Percentiles rank a stretch among this genome's conserved stretches.
These are phyloP conservation scores for Rhododendron ovatum DNA, from an alignment of 148 eudicot genomes.

Conservation along the genomic window DNA sequence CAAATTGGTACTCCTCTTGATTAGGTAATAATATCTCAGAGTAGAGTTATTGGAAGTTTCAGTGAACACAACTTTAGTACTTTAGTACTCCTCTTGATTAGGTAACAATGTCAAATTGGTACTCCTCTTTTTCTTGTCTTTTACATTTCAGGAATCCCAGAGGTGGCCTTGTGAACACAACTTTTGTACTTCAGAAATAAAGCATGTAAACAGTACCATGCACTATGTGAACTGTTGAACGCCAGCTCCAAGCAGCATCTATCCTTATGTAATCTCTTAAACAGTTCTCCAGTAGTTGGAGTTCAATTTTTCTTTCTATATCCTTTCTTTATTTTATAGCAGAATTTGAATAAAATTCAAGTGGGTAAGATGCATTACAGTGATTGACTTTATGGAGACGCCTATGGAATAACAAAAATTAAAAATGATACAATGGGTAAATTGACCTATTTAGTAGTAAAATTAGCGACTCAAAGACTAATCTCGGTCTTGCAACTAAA, in stretches of 20 bases:
- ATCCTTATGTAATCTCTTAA: background rate
- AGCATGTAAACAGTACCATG: background rate
- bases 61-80: too few relatives aligned
- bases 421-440: background rate
- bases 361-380: background rate
- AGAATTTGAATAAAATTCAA: background rate
- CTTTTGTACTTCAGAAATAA: background rate
- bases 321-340: background rate
- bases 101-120: too few relatives aligned
- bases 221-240: background rate
- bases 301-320: background rate
- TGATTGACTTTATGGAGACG: background rate
- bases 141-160: background rate
- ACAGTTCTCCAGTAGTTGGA: background rate
- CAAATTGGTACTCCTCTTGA: background rate
- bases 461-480: background rate
- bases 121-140: background rate
- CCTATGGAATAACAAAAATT: background rate
- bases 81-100: too few relatives aligned
- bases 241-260: background rate
- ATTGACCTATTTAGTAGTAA: background rate
- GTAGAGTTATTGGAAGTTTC: background rate
- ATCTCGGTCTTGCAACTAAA: background rate
- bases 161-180: constrained; percentile 1
- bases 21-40: background rate